These are phyloP conservation scores for Hypoxylon fragiforme DNA, from an alignment of 495 filamentous ascomycete species.

Conservation along the genomic window DNA sequence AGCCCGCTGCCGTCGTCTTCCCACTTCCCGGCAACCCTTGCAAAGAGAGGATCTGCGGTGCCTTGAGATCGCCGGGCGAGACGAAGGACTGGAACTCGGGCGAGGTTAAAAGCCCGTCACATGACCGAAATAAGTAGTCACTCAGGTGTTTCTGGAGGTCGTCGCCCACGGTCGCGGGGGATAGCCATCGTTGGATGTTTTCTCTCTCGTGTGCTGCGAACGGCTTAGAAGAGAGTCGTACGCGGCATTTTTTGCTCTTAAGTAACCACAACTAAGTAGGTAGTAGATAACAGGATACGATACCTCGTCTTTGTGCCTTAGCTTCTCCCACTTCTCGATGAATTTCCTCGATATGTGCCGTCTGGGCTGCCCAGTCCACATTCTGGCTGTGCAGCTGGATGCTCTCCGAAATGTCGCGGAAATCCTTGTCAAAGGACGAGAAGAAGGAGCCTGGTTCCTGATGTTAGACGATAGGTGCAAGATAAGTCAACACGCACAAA, in stretches of 20 bases:
- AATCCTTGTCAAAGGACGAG: constrained; percentile 30
- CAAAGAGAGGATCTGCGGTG: constrained; percentile 16
- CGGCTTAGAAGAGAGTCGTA: constrained; percentile 11
- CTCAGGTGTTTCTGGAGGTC: constrained; percentile 29
- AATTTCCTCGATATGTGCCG: constrained; percentile 24
- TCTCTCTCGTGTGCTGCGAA: constrained; percentile 19
- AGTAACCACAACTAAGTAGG: too few species aligned
- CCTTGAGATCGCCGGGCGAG: not conserved
- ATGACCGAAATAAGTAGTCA: constrained; percentile 32
- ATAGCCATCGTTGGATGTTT: constrained; percentile 34
- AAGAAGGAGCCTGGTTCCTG: constrained; percentile 15
- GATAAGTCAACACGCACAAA: too few species aligned
- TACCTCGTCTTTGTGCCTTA: constrained; percentile 20
- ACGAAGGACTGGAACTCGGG: constrained; percentile 19
- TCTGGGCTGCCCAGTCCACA: constrained; percentile 23
- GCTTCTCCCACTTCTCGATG: constrained; percentile 22
- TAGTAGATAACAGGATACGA: not conserved
- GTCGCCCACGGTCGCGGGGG: constrained; percentile 33
- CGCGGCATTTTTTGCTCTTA: too few species aligned
- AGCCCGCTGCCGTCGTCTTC: constrained; percentile 33
- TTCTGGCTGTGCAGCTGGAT: constrained; percentile 26
- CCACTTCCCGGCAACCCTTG: constrained; percentile 33
- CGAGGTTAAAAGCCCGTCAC: constrained; percentile 25
- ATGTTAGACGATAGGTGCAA: too few species aligned
- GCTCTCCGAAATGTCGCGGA: constrained; percentile 17